Percentiles rank a stretch among this genome's conserved stretches.
These are phyloP conservation scores for Saccharomycopsis hybrid DNA, from an alignment of 1,139 yeast genomes.

Conservation along the genomic window DNA sequence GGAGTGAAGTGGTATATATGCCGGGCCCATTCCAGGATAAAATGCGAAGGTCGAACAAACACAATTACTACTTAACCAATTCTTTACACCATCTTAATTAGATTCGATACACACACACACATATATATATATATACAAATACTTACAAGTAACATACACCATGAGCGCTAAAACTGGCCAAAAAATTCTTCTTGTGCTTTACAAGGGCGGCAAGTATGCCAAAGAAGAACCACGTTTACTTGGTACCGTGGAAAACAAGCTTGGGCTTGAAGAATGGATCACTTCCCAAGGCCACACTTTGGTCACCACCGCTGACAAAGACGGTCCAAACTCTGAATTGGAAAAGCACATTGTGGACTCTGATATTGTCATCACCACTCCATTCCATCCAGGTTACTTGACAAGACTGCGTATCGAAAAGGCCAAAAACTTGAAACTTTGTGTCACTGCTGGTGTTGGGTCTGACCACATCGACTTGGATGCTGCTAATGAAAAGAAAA, in stretches of 20 bases:
- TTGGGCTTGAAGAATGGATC: slow-evolving; percentile 62
- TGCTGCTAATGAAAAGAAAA: slow-evolving; percentile 58
- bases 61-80: too few species aligned
- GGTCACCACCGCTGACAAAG: slow-evolving; percentile 63
- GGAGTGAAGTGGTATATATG: too few species aligned
- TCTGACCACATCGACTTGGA: slow-evolving; percentile 74
- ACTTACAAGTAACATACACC: neutral
- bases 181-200: slow-evolving; percentile 50
- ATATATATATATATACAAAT: too few species aligned
- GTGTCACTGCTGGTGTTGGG: slow-evolving; percentile 81
- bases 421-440: slow-evolving; percentile 67
- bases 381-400: slow-evolving; percentile 79
- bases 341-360: slow-evolving; percentile 66
- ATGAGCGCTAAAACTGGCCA: slow-evolving; percentile 8
- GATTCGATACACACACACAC: too few species aligned
- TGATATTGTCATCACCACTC: slow-evolving; percentile 73
- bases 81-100: too few species aligned
- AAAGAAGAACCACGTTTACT: slow-evolving; percentile 51
- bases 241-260: slow-evolving; percentile 71
- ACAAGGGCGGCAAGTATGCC: slow-evolving; percentile 53
- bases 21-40: too few species aligned
- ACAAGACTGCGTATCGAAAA: slow-evolving; percentile 57
- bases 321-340: slow-evolving; percentile 51
- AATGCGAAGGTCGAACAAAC: too few species aligned
- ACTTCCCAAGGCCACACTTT: slow-evolving; percentile 64